These are phyloP conservation scores for Dicorynia guianensis DNA, from an alignment of 306 rosid species.

Conservation along the genomic window DNA sequence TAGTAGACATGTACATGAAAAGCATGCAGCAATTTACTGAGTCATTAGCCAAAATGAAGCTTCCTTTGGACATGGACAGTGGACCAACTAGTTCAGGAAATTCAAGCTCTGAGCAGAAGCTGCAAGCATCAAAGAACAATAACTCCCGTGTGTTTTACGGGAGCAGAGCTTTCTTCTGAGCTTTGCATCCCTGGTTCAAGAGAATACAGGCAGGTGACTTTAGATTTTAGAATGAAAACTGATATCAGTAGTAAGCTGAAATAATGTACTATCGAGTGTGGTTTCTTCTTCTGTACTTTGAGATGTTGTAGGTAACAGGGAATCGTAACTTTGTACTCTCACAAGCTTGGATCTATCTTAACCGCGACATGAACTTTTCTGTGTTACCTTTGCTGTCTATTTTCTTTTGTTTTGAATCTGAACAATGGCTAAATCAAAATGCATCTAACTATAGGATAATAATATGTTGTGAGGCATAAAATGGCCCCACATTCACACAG, in stretches of 20 bases:
- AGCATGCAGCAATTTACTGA: constrained; percentile 98
- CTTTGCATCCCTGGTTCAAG: constrained; percentile 40
- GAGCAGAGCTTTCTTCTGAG: constrained; percentile 94
- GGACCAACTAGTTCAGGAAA: constrained; percentile 75
- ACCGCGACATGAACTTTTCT: constrained; percentile 51
- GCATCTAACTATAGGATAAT: constrained; percentile 27
- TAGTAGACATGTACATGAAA: constrained; percentile 97
- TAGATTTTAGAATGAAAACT: constrained; percentile 58
- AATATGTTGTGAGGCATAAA: constrained; percentile 43
- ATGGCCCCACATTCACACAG: constrained; percentile 63
- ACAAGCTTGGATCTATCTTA: constrained; percentile 48
- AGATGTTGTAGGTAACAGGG: constrained; percentile 56
- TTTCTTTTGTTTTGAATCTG: constrained; percentile 40
- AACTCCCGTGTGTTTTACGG: constrained; percentile 90
- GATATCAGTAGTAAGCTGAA: constrained; percentile 60
- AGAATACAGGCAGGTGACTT: constrained; percentile 56
- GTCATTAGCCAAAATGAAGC: constrained; percentile 96
- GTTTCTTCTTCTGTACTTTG: constrained; percentile 51
- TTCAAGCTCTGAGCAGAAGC: constrained; percentile 81
- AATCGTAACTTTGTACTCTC: constrained; percentile 59
- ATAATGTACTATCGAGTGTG: constrained; percentile 65
- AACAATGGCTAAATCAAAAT: constrained; percentile 50
- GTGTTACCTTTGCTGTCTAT: constrained; percentile 31
- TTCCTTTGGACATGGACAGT: constrained; percentile 81
- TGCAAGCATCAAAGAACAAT: constrained; percentile 56